These are phyloP conservation scores for Achaetomiella virescens DNA, from an alignment of 495 filamentous ascomycete species.

Conservation along the genomic window DNA sequence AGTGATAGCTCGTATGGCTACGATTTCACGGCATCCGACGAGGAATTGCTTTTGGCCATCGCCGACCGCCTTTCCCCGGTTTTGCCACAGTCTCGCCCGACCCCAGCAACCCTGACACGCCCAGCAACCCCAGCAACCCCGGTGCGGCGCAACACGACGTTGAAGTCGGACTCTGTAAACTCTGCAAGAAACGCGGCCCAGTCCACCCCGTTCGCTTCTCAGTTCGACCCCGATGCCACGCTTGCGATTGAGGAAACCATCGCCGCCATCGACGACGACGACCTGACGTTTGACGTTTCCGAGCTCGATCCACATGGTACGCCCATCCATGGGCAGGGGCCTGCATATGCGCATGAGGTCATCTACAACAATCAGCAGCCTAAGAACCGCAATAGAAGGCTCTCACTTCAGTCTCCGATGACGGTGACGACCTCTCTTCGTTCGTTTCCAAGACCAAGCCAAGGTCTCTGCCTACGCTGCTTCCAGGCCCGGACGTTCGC, in stretches of 20 bases:
- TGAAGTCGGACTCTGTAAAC: background rate
- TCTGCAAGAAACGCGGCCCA: slow-evolving; percentile 7
- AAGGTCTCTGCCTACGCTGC: slow-evolving; percentile 1
- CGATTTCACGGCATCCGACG: slow-evolving; percentile 61
- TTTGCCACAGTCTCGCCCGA: slow-evolving; percentile 1
- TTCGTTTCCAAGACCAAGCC: slow-evolving; percentile 16
- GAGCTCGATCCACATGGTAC: slow-evolving; percentile 13
- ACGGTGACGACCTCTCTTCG: slow-evolving; percentile 9
- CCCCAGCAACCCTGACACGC: background rate
- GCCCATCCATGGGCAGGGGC: slow-evolving; percentile 3
- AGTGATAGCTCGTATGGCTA: slow-evolving; percentile 64
- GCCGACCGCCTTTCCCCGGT: slow-evolving; percentile 18
- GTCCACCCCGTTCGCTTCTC: background rate
- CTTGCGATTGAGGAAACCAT: slow-evolving; percentile 13
- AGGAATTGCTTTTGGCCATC: slow-evolving; percentile 23
- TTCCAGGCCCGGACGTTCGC: slow-evolving; percentile 22
- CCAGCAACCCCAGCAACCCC: background rate
- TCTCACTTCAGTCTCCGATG: slow-evolving; percentile 11
- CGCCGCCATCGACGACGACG: slow-evolving; percentile 13
- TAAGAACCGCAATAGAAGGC: background rate
- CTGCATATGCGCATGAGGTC: background rate
- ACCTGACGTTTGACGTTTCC: slow-evolving; percentile 22
- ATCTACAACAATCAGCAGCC: background rate
- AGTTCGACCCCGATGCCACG: background rate
- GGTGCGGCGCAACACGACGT: background rate